Evolutionary conservation across 1,284 basidiomycete species (phyloP).

Genomic region (Heterobasidion occidentale): DNA sequence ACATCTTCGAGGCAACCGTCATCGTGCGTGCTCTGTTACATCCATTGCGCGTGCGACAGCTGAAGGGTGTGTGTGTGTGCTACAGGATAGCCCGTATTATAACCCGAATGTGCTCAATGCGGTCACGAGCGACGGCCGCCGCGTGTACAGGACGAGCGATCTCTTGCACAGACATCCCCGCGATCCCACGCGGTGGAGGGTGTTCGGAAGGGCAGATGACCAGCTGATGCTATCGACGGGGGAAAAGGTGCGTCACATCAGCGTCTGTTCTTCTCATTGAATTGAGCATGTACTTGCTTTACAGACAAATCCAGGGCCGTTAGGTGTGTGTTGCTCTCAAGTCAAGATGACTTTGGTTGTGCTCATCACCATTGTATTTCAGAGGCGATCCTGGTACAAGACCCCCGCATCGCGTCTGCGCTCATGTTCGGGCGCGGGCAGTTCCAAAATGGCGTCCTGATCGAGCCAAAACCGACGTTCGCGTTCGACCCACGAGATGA

Average conservation of each 20-base stretch:
- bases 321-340: slow-evolving; percentile 5
- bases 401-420: slow-evolving; percentile 23
- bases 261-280: neutral
- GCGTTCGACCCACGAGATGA: slow-evolving; percentile 2
- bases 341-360: neutral
- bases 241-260: slow-evolving; percentile 19
- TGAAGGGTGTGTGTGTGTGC: neutral
- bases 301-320: slow-evolving; percentile 18
- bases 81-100: neutral
- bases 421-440: slow-evolving; percentile 16
- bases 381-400: slow-evolving; percentile 26
- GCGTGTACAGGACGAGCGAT: slow-evolving; percentile 11
- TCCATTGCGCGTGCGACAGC: neutral
- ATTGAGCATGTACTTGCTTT: neutral
- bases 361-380: neutral
- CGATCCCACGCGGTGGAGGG: slow-evolving; percentile 14
- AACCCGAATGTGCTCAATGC: slow-evolving; percentile 3
- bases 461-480: slow-evolving; percentile 7
- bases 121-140: neutral
- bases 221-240: slow-evolving; percentile 22
- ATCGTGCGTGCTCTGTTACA: neutral
- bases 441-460: slow-evolving; percentile 10
- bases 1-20: slow-evolving; percentile 8
- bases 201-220: slow-evolving; percentile 14
- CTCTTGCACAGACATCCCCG: slow-evolving; percentile 20